Percentiles rank a stretch among this genome's conserved stretches.
These are phyloP conservation scores for Alternaria solani DNA, from an alignment of 2,329 filamentous ascomycete genomes.

Conservation along the genomic window DNA sequence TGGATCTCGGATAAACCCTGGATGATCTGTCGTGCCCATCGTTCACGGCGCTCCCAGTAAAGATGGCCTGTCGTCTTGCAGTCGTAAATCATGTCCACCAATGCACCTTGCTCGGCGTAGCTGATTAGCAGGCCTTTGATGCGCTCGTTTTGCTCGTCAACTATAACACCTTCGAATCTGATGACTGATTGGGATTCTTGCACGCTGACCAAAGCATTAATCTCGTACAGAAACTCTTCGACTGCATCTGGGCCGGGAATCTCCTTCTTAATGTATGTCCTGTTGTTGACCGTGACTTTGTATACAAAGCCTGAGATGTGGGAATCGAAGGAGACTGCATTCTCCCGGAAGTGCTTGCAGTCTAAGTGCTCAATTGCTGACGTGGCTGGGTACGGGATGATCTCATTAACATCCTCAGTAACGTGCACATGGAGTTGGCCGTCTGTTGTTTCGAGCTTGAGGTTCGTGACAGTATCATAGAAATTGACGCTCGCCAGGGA, in stretches of 20 bases:
- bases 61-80: slow-evolving; percentile 62
- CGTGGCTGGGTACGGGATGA: slow-evolving; percentile 82
- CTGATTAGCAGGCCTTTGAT: slow-evolving; percentile 92
- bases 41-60: slow-evolving; percentile 77
- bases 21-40: slow-evolving; percentile 92
- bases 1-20: slow-evolving; percentile 91
- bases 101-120: slow-evolving; percentile 83
- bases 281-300: slow-evolving; percentile 77
- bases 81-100: slow-evolving; percentile 92
- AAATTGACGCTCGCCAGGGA: slow-evolving; percentile 94
- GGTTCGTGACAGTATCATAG: slow-evolving; percentile 93
- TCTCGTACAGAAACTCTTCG: slow-evolving; percentile 96
- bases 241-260: slow-evolving; percentile 95
- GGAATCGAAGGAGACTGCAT: slow-evolving; percentile 81
- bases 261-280: slow-evolving; percentile 92
- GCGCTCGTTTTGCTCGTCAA: slow-evolving; percentile 75
- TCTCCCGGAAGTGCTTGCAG: slow-evolving; percentile 69
- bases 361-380: slow-evolving; percentile 76
- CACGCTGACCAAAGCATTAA: slow-evolving; percentile 88
- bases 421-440: slow-evolving; percentile 94
- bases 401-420: slow-evolving; percentile 96
- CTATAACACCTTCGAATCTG: slow-evolving; percentile 83
- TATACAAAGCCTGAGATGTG: slow-evolving; percentile 98
- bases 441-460: slow-evolving; percentile 89
- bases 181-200: slow-evolving; percentile 79